Evolutionary conservation across 192 early-diverging fungal genomes (phyloP).

Genomic region (Spizellomyces sp.): DNA sequence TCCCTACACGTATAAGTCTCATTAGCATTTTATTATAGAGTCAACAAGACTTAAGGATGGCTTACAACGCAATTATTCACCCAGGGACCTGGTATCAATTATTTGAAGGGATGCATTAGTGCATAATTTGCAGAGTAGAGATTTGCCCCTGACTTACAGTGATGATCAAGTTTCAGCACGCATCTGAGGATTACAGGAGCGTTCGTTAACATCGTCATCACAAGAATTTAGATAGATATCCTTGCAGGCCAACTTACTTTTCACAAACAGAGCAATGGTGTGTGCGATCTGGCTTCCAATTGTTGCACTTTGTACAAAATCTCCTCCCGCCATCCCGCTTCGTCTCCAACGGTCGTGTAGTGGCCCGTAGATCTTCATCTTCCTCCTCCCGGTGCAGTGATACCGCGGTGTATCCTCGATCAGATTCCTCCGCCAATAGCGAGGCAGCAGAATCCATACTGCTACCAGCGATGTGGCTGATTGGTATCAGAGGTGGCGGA

Average conservation of each 20-base stretch:
- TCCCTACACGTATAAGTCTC: constrained; percentile 20
- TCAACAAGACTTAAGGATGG: background rate
- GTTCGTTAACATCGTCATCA: background rate
- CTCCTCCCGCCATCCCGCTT: constrained; percentile 44
- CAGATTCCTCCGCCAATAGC: too few species aligned
- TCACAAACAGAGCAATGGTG: constrained; percentile 55
- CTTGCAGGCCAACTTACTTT: constrained; percentile 12
- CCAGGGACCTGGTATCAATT: constrained; percentile 33
- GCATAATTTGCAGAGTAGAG: too few species aligned
- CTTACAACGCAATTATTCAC: constrained; percentile 46
- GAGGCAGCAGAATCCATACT: too few species aligned
- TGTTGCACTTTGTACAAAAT: constrained; percentile 50
- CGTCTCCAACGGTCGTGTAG: constrained; percentile 35
- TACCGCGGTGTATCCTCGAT: background rate
- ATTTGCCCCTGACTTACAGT: constrained; percentile 26
- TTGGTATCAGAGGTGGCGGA: too few species aligned
- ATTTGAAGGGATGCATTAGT: background rate
- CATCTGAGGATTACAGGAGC: constrained; percentile 16
- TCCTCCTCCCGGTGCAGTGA: background rate
- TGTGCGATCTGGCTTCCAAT: constrained; percentile 50
- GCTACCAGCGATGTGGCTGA: too few species aligned
- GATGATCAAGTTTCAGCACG: constrained; percentile 50
- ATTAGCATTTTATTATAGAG: background rate
- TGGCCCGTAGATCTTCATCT: constrained; percentile 1
- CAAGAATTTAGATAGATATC: background rate